Evolutionary conservation across 441 rosid species (phyloP).

Genomic region (Corymbia calophylla): DNA sequence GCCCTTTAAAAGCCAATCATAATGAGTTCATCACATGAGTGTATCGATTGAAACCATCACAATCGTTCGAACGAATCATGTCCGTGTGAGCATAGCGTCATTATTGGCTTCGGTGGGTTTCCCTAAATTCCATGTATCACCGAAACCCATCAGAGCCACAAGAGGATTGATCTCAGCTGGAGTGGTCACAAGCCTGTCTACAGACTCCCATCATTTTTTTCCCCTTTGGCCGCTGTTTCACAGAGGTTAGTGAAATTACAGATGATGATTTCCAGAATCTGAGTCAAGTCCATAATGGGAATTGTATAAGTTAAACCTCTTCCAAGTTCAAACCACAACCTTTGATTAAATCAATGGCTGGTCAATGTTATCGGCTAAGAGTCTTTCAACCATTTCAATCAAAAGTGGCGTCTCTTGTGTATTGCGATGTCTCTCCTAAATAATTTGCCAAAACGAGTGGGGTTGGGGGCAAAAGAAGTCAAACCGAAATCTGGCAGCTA

Average conservation of each 20-base stretch:
- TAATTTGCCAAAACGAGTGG: not conserved
- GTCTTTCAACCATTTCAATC: not conserved
- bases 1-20: not conserved
- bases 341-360: not conserved
- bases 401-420: not conserved
- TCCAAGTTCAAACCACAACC: not conserved
- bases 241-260: accelerated
- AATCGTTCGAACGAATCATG: not conserved
- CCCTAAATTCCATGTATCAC: not conserved
- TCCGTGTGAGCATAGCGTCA: not conserved
- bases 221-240: not conserved
- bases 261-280: not conserved
- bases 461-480: not conserved
- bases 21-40: not conserved
- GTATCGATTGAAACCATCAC: not conserved
- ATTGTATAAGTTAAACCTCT: not conserved
- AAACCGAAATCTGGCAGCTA: not conserved
- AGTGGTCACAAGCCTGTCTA: not conserved
- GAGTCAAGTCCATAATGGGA: not conserved
- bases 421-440: not conserved
- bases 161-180: not conserved
- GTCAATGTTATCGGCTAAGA: not conserved
- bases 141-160: not conserved
- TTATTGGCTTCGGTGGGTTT: not conserved
- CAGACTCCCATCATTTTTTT: not conserved